Evolutionary conservation across 176 grass and related monocot genomes (phyloP).

Genomic region (Hyparrhenia diplandra): DNA sequence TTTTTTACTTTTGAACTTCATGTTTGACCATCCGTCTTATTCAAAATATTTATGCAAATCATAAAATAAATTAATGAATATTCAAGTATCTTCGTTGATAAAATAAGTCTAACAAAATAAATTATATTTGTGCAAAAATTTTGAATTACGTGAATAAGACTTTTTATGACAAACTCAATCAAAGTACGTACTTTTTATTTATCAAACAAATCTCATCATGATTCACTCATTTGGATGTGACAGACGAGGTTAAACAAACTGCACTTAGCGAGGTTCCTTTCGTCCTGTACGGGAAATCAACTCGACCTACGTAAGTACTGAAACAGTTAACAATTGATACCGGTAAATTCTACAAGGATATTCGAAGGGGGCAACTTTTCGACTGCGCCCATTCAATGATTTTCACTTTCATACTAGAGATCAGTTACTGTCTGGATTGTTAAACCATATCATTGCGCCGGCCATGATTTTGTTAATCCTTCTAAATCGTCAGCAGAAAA

Average conservation of each 20-base stretch:
- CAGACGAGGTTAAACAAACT: not conserved
- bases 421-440: not conserved
- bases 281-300: not conserved
- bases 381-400: not conserved
- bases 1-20: too few relatives aligned
- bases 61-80: too few relatives aligned
- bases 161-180: too few relatives aligned
- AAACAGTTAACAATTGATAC: not conserved
- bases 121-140: too few relatives aligned
- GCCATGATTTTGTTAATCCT: conserved; percentile 25
- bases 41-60: too few relatives aligned
- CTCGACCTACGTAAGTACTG: conserved; percentile 11
- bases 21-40: too few relatives aligned
- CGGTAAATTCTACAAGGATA: conserved; percentile 12
- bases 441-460: conserved; percentile 34
- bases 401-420: not conserved
- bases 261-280: not conserved
- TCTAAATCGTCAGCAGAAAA: conserved; percentile 18
- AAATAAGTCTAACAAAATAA: too few relatives aligned
- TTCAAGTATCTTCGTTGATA: too few relatives aligned
- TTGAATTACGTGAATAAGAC: too few relatives aligned
- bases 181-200: not conserved
- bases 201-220: not conserved
- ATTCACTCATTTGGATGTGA: conserved; percentile 14
- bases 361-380: not conserved